phyloP scores from a whole-genome alignment of 176 grass and related monocot genomes.

The Rhynchospora tenuis region DNA sequence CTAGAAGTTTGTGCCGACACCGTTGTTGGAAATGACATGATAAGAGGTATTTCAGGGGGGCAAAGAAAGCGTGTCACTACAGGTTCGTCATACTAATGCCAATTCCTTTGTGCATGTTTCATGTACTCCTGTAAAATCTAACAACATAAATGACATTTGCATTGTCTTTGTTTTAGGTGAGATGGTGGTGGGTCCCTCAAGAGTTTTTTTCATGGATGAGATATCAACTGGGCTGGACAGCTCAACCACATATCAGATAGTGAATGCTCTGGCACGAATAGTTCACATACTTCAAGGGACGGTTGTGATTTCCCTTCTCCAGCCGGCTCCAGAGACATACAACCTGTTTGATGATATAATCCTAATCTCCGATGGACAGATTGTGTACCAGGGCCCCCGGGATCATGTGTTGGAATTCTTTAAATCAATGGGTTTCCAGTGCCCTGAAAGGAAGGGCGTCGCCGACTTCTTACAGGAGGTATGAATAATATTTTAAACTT shows the following conservation, averaged over 20 bases:
- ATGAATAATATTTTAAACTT: background rate
- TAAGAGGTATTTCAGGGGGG: constrained; percentile 88
- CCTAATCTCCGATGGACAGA: constrained; percentile 76
- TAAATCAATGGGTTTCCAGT: constrained; percentile 75
- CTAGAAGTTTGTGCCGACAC: constrained; percentile 84
- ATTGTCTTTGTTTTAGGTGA: constrained; percentile 46
- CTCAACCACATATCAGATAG: constrained; percentile 92
- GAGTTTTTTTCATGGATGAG: constrained; percentile 93
- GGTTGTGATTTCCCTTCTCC: constrained; percentile 78
- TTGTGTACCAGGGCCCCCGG: constrained; percentile 82
- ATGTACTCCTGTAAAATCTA: background rate
- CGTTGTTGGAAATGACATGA: constrained; percentile 81
- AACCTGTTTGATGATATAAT: constrained; percentile 90
- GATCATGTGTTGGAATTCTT: constrained; percentile 86
- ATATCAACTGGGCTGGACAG: constrained; percentile 96
- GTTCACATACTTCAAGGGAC: constrained; percentile 82
- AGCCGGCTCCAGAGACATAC: constrained; percentile 95
- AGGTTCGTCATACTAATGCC: constrained; percentile 37
- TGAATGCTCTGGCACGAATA: constrained; percentile 64
- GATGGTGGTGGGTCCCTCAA: constrained; percentile 94
- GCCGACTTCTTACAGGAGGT: constrained; percentile 96
- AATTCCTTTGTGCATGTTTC: background rate
- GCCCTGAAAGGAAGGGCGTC: constrained; percentile 76
- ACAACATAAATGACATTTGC: constrained; percentile 16
- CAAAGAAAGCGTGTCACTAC: constrained; percentile 92